Percentiles rank a stretch among this genome's conserved stretches.
phyloP scores from a whole-genome alignment of 1,284 basidiomycete genomes.

The Cystobasidium slooffiae region DNA sequence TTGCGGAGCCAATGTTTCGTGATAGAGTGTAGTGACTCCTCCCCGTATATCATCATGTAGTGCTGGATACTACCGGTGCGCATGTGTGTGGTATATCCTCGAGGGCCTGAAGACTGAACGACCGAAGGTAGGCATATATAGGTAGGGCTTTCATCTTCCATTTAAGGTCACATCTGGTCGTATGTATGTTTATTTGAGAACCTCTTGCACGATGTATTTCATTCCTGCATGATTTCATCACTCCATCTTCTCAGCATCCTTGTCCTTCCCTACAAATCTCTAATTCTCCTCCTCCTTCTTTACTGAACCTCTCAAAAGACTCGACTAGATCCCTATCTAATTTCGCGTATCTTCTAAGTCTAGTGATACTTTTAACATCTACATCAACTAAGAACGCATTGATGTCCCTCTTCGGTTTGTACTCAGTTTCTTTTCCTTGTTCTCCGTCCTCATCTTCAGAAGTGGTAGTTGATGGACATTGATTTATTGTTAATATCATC shows the following conservation, averaged over 20 bases:
- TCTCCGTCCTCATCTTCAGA: not conserved
- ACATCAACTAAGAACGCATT: constrained; percentile 66
- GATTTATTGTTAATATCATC: constrained; percentile 66
- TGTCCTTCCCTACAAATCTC: not conserved
- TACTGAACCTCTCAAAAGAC: constrained; percentile 43
- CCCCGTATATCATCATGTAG: no score
- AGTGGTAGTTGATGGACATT: constrained; percentile 12
- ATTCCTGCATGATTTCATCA: no score
- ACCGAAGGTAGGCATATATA: no score
- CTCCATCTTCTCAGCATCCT: not conserved
- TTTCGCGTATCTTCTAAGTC: constrained; percentile 72
- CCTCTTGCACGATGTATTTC: no score
- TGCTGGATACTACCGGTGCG: no score
- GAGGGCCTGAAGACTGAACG: no score
- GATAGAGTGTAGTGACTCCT: no score
- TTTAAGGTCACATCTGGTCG: no score
- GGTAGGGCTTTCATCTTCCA: no score
- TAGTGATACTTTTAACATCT: constrained; percentile 74
- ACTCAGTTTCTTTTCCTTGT: not conserved
- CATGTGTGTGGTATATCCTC: no score
- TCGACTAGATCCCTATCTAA: constrained; percentile 72
- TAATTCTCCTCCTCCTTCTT: constrained; percentile 20
- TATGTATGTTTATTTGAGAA: no score
- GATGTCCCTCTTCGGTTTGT: not conserved
- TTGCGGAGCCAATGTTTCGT: no score